Evolutionary conservation across 2,329 filamentous ascomycete genomes (phyloP).

Genomic region (Fusarium kyushuense): DNA sequence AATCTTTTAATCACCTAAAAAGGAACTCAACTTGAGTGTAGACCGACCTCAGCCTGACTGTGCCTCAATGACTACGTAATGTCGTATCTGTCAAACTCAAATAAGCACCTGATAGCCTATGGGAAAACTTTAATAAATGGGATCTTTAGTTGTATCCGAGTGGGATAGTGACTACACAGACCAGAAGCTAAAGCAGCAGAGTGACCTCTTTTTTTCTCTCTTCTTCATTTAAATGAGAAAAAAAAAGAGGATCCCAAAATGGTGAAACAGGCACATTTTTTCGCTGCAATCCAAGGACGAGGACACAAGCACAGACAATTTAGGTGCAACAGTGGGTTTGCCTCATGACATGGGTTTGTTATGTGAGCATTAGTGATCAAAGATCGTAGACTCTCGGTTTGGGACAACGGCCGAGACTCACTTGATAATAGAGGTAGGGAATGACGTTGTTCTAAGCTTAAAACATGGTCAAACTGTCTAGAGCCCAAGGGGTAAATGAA

Average conservation of each 20-base stretch:
- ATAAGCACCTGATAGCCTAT: not conserved
- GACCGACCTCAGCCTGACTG: not conserved
- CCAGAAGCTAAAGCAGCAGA: not conserved
- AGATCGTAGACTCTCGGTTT: not conserved
- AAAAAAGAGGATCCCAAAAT: conserved; percentile 1
- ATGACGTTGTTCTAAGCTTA: conserved; percentile 24
- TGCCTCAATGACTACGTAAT: conserved; percentile 24
- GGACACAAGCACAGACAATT: conserved; percentile 3
- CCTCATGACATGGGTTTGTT: conserved; percentile 28
- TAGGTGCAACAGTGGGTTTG: conserved; percentile 28
- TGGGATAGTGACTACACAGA: conserved; percentile 2
- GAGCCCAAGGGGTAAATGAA: not conserved
- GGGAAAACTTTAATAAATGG: conserved; percentile 2
- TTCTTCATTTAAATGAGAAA: not conserved
- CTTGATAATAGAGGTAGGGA: not conserved
- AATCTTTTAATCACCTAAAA: not conserved
- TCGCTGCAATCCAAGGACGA: conserved; percentile 8
- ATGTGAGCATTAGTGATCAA: conserved; percentile 44
- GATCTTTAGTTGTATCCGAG: conserved; percentile 1
- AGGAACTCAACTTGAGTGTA: not conserved
- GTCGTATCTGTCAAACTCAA: not conserved
- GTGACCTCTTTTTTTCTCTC: not conserved
- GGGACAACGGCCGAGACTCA: not conserved
- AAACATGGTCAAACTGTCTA: conserved; percentile 16
- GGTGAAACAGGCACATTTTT: conserved; percentile 18